phyloP scores from a whole-genome alignment of 371 early-diverging fungal species.

The Mucor saturninus region DNA sequence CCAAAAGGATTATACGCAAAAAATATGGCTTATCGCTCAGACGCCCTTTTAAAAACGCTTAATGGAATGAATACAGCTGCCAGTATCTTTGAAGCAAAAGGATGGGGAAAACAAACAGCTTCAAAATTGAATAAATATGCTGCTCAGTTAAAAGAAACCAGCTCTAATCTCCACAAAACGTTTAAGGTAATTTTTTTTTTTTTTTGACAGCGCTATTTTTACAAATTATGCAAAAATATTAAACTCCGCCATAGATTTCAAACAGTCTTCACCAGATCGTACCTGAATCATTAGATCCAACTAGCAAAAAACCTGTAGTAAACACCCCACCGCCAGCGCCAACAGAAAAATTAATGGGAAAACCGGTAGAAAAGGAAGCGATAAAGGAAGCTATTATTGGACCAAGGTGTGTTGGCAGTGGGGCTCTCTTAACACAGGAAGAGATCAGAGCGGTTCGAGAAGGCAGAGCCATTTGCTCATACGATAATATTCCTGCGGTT shows the following conservation, averaged over 20 bases:
- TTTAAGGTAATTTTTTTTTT: slow-evolving; percentile 10
- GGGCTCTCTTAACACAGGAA: slow-evolving; percentile 12
- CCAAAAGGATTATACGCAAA: slow-evolving; percentile 26
- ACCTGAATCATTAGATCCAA: too few relatives aligned
- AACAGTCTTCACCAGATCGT: too few relatives aligned
- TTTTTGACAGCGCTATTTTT: too few relatives aligned
- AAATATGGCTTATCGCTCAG: slow-evolving; percentile 1
- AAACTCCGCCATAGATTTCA: not conserved
- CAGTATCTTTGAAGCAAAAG: not conserved
- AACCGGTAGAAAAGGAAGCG: not conserved
- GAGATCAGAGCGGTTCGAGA: slow-evolving; percentile 7
- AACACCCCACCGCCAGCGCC: too few relatives aligned
- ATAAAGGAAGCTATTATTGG: not conserved
- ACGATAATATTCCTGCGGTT: slow-evolving; percentile 10
- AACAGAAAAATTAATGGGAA: too few relatives aligned
- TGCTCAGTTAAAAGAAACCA: slow-evolving; percentile 1
- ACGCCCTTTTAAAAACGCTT: slow-evolving; percentile 7
- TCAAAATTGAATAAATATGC: not conserved
- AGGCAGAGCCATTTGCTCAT: slow-evolving; percentile 13
- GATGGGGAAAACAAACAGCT: not conserved
- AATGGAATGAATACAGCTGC: not conserved
- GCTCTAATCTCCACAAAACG: not conserved
- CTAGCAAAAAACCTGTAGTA: too few relatives aligned
- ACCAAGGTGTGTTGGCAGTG: slow-evolving; percentile 5
- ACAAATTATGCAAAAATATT: not conserved